phyloP scores from a whole-genome alignment of 768 basidiomycete genomes.

The Tulasnella sp. region DNA sequence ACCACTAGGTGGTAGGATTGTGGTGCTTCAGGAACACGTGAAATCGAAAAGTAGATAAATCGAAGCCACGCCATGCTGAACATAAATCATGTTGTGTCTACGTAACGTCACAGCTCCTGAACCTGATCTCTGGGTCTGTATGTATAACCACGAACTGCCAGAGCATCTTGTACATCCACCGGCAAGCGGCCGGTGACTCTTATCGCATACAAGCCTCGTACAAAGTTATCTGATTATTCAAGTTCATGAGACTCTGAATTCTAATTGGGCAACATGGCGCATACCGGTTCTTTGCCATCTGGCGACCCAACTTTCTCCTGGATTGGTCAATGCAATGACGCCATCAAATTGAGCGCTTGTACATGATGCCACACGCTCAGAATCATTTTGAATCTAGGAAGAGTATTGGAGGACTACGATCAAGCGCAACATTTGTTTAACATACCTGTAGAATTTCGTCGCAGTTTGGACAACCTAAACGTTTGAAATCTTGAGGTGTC shows the following conservation, averaged over 20 bases:
- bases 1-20: too few relatives aligned
- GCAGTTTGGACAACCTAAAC: constrained; percentile 89
- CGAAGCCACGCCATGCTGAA: neutral
- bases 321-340: constrained; percentile 72
- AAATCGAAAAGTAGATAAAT: neutral
- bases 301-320: constrained; percentile 87
- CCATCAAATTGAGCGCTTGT: constrained; percentile 93
- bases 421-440: constrained; percentile 5
- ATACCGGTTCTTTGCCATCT: constrained; percentile 89
- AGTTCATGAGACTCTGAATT: neutral
- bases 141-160: constrained; percentile 62
- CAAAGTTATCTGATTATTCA: constrained; percentile 89
- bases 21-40: too few relatives aligned
- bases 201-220: constrained; percentile 85
- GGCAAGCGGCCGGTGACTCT: constrained; percentile 76
- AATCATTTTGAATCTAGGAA: constrained; percentile 76
- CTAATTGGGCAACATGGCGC: constrained; percentile 23
- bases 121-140: constrained; percentile 75
- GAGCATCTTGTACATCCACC: constrained; percentile 70
- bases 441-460: constrained; percentile 86
- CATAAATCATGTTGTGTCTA: too few relatives aligned
- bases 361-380: constrained; percentile 70
- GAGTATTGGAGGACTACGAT: neutral
- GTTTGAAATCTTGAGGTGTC: constrained; percentile 67
- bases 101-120: constrained; percentile 13